A percentile compares a stretch with the other conserved stretches of the same genome.
phyloP scores from a whole-genome alignment of 768 basidiomycete genomes.

The Phlegmacium glaucopus region DNA sequence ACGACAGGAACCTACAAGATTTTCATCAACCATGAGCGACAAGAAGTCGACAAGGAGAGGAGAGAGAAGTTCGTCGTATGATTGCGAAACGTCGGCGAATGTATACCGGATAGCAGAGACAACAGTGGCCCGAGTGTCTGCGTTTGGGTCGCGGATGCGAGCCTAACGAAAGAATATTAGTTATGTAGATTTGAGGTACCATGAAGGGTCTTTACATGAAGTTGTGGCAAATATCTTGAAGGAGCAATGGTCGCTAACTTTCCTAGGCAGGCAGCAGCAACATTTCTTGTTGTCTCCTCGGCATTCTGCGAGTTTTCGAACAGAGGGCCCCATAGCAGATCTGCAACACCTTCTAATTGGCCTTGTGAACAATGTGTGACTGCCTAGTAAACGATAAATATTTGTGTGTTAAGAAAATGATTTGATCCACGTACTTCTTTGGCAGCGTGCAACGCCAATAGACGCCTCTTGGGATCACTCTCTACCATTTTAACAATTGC shows the following conservation, averaged over 20 bases:
- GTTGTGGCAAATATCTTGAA: constrained; percentile 84
- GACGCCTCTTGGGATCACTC: constrained; percentile 70
- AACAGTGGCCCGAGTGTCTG: constrained; percentile 80
- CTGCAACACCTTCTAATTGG: constrained; percentile 84
- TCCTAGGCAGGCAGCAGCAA: constrained; percentile 94
- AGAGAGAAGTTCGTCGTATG: constrained; percentile 89
- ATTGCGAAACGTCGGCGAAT: constrained; percentile 79
- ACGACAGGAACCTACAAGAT: constrained; percentile 56
- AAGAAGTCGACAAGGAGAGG: constrained; percentile 90
- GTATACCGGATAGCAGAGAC: constrained; percentile 93
- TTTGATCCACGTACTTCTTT: constrained; percentile 66
- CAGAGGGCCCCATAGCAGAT: constrained; percentile 87
- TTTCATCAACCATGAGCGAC: constrained; percentile 82
- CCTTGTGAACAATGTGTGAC: constrained; percentile 87
- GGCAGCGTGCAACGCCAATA: constrained; percentile 86
- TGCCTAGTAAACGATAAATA: constrained; percentile 44
- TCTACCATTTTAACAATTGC: constrained; percentile 76
- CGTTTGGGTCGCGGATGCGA: constrained; percentile 63
- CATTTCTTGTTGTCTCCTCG: constrained; percentile 90
- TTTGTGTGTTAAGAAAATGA: neutral
- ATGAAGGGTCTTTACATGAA: constrained; percentile 58
- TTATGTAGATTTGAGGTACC: neutral
- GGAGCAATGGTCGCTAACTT: constrained; percentile 93
- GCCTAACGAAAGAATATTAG: constrained; percentile 35
- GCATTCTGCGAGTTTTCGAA: constrained; percentile 88